Conservation (phyloP, 1,139 yeast genomes). For the Suhomyces anneliseae region DNA sequence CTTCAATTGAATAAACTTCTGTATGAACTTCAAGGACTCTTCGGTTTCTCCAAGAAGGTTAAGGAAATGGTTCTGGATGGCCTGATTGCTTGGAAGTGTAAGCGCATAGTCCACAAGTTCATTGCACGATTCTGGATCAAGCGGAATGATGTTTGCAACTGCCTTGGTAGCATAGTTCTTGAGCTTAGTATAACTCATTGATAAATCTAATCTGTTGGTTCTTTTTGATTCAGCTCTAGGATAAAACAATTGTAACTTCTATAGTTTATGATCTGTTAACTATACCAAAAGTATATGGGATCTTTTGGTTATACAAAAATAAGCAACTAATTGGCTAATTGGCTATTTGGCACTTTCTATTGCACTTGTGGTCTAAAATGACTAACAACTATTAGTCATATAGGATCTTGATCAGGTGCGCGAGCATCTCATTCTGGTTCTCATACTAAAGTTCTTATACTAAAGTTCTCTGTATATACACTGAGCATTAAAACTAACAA, state of each 20-base stretch:
- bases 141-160: conserved; percentile 45
- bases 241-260: no score
- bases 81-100: conserved; percentile 40
- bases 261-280: no score
- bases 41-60: conserved; percentile 56
- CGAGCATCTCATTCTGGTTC: not conserved
- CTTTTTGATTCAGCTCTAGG: no score
- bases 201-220: not conserved
- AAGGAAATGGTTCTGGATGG: conserved; percentile 48
- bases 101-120: conserved; percentile 52
- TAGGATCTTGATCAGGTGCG: not conserved
- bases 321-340: no score
- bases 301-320: no score
- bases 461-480: no score
- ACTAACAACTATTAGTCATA: not conserved
- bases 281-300: no score
- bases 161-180: conserved; percentile 33
- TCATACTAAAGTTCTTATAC: no score
- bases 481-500: not conserved
- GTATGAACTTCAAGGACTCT: conserved; percentile 40
- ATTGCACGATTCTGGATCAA: conserved; percentile 26
- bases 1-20: conserved; percentile 28
- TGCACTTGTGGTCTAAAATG: not conserved
- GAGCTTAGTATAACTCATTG: conserved; percentile 19
- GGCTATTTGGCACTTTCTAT: no score